Base-by-base conservation (phyloP, 805 yeast species). In the Cyberlindnera americana region DNA sequence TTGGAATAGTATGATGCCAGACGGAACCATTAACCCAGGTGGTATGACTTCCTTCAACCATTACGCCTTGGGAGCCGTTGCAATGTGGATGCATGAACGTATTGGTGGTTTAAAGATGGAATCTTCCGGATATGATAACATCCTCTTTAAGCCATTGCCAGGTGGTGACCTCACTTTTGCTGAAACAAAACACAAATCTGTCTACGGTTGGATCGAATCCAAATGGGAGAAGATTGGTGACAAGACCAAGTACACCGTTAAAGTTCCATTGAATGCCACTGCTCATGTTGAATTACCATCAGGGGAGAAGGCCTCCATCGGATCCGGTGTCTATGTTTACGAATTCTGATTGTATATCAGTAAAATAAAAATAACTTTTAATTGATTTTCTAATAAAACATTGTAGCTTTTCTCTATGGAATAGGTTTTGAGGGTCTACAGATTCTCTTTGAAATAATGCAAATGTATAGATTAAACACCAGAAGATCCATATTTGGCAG, bases 401-500 rank as follows among this genome's bases (percentile, higher is more conserved):
- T n/a, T n/a, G n/a, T n/a, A n/a, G n/a, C n/a, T n/a, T n/a, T n/a
- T n/a, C n/a, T n/a, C n/a, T n/a, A n/a, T n/a, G n/a, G n/a, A n/a
- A n/a, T n/a, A n/a, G n/a, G n/a, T n/a, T n/a, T n/a, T n/a, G n/a
- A n/a, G n/a, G n/a, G n/a, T n/a, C n/a, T n/a, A n/a, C n/a, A n/a
- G n/a, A n/a, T 12, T 25, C 9, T 25, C 14, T 25, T 25, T 12
- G n/a, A n/a, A n/a, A n/a, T 11, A 22, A 22, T 8, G 11, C 24
- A 22, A 8, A 22, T 22, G 24, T 22, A 25, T 17, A 29, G 14
- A 12, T n/a, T 60, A 87, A n/a, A 86, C 95, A 19, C 97, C 97
- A 11, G 89, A 81, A 15, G 95, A 86, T 8, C 98, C 99, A 60
- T 77, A 91, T 56, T 81, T 70, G 29, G 67, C 60, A 2, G 96